Percentiles rank a stretch among this genome's conserved stretches.
These are phyloP conservation scores for Wickerhamiella shivajii DNA, from an alignment of 805 yeast species.

Conservation along the genomic window DNA sequence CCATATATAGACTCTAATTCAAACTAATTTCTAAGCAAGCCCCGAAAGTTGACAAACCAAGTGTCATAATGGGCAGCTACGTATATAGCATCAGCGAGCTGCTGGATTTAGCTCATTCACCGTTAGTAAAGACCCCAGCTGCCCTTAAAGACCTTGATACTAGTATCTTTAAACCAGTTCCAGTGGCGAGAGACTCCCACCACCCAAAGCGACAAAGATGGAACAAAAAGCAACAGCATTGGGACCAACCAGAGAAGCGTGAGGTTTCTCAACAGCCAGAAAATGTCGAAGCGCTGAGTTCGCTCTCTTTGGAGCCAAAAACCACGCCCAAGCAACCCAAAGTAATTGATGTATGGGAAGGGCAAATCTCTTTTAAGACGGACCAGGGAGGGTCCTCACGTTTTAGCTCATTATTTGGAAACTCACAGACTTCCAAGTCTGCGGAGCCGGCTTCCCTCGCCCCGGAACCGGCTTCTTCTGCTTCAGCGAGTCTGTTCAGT, in stretches of 20 bases:
- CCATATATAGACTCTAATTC: not conserved
- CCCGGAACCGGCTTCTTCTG: not conserved
- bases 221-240: constrained; percentile 1
- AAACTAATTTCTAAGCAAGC: not conserved
- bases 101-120: constrained; percentile 16
- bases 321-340: not conserved
- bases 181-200: not conserved
- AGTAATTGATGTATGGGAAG: constrained; percentile 7
- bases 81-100: constrained; percentile 15
- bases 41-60: not conserved
- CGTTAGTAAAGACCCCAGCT: constrained; percentile 17
- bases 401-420: constrained; percentile 3
- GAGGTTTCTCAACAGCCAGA: constrained; percentile 1
- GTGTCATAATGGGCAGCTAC: not conserved
- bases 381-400: constrained; percentile 3
- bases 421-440: not conserved
- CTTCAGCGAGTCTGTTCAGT: not conserved
- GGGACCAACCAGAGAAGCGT: not conserved
- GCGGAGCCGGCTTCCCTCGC: not conserved
- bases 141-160: constrained; percentile 2
- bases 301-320: not conserved
- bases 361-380: not conserved
- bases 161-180: not conserved
- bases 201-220: not conserved
- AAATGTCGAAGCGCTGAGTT: not conserved